Evolutionary conservation across 2,329 filamentous ascomycete species (phyloP).

Genomic region (Plectosphaerella plurivora): DNA sequence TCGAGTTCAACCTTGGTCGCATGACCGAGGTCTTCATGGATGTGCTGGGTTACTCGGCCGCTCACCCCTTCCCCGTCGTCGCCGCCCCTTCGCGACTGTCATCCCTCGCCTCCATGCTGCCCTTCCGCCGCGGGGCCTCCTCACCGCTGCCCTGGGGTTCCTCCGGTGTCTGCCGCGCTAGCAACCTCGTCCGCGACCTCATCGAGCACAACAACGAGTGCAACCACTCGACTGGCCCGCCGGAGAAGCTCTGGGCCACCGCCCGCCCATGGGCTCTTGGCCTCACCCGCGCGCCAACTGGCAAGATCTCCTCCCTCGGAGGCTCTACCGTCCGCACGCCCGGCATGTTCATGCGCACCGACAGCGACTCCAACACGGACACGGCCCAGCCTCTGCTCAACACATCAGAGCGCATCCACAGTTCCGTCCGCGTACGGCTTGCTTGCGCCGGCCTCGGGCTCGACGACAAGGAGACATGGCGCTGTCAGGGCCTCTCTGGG

Average conservation of each 20-base stretch:
- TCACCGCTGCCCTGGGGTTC: background rate
- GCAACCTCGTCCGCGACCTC: background rate
- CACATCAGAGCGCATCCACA: conserved; percentile 26
- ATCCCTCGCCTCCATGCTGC: background rate
- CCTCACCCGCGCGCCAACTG: conserved; percentile 11
- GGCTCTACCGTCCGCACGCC: conserved; percentile 24
- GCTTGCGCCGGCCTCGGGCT: conserved; percentile 21
- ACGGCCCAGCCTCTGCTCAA: conserved; percentile 27
- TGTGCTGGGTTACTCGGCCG: conserved; percentile 18
- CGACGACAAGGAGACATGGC: conserved; percentile 20
- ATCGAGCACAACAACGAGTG: conserved; percentile 3
- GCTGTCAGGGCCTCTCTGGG: conserved; percentile 14
- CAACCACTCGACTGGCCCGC: conserved; percentile 17
- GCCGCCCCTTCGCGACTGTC: conserved; percentile 24
- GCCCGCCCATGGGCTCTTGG: conserved; percentile 14
- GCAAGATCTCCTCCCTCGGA: conserved; percentile 16
- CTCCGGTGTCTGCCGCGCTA: background rate
- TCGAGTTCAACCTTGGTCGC: conserved; percentile 15
- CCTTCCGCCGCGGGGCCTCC: background rate
- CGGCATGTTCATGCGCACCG: conserved; percentile 28
- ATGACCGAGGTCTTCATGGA: conserved; percentile 14
- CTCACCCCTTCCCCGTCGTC: conserved; percentile 16
- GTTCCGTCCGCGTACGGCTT: conserved; percentile 25
- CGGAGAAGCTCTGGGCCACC: conserved; percentile 14
- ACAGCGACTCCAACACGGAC: conserved; percentile 30